Percentiles rank a stretch among this genome's conserved stretches.
These are phyloP conservation scores for Monosporozyma aquatica DNA, from an alignment of 805 yeast genomes.

Conservation along the genomic window DNA sequence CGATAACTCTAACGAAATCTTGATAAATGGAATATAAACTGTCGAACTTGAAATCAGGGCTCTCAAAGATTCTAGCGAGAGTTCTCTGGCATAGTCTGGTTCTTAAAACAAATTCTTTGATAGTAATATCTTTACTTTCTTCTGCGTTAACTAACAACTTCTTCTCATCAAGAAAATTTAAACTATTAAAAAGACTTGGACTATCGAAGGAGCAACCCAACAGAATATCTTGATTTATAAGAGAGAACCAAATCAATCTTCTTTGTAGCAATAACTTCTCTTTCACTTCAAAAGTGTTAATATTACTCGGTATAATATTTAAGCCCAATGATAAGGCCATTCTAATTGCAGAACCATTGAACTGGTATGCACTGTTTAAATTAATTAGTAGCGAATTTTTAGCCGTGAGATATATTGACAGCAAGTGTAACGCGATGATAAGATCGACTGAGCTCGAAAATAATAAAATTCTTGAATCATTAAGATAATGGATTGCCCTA, in stretches of 20 bases:
- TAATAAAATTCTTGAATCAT: slow-evolving; percentile 1
- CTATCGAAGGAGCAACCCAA: slow-evolving; percentile 36
- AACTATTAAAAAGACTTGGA: slow-evolving; percentile 4
- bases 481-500: slow-evolving; percentile 38
- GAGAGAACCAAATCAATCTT: slow-evolving; percentile 60
- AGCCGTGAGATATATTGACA: slow-evolving; percentile 55
- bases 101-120: neutral
- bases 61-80: neutral
- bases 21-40: neutral
- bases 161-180: neutral
- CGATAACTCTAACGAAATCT: neutral
- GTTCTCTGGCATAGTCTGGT: neutral
- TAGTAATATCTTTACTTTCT: neutral
- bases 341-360: slow-evolving; percentile 52
- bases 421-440: slow-evolving; percentile 42
- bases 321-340: slow-evolving; percentile 62
- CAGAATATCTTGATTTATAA: slow-evolving; percentile 54
- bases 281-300: slow-evolving; percentile 13
- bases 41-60: neutral
- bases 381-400: slow-evolving; percentile 51
- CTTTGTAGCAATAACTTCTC: slow-evolving; percentile 33
- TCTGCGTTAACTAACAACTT: neutral
- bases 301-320: slow-evolving; percentile 35
- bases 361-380: slow-evolving; percentile 38
- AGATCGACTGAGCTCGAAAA: slow-evolving; percentile 45